These are phyloP conservation scores for Avena insularis DNA, from an alignment of 176 grass and related monocot species.

Conservation along the genomic window DNA sequence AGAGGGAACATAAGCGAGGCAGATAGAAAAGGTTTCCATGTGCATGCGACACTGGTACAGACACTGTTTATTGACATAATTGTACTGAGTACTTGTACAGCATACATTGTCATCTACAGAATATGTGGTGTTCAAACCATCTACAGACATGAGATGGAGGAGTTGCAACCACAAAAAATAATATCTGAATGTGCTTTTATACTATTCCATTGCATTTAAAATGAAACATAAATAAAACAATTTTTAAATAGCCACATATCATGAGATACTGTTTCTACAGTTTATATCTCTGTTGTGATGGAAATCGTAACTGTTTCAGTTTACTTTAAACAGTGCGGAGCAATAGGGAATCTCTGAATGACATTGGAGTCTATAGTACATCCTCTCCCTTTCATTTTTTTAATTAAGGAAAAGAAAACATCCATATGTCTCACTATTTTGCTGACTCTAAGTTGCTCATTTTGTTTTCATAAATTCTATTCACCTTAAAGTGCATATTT, in stretches of 20 bases:
- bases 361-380: background rate
- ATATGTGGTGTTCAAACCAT: constrained; percentile 18
- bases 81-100: constrained; percentile 42
- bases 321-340: constrained; percentile 13
- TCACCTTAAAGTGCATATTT: background rate
- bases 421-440: background rate
- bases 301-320: background rate
- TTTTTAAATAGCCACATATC: constrained; percentile 3
- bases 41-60: constrained; percentile 21
- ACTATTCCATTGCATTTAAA: constrained; percentile 1
- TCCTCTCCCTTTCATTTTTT: background rate
- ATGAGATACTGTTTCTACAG: background rate
- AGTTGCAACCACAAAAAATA: constrained; percentile 1
- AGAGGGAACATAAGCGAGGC: background rate
- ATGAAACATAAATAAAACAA: background rate
- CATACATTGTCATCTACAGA: constrained; percentile 28
- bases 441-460: background rate
- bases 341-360: constrained; percentile 1
- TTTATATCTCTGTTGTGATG: constrained; percentile 20
- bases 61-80: constrained; percentile 41
- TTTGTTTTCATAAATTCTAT: background rate
- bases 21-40: constrained; percentile 24
- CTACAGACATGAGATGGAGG: constrained; percentile 20
- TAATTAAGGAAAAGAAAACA: background rate
- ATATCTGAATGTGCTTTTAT: constrained; percentile 23